These are phyloP conservation scores for Sinapis alba DNA, from an alignment of 441 rosid genomes.

Conservation along the genomic window DNA sequence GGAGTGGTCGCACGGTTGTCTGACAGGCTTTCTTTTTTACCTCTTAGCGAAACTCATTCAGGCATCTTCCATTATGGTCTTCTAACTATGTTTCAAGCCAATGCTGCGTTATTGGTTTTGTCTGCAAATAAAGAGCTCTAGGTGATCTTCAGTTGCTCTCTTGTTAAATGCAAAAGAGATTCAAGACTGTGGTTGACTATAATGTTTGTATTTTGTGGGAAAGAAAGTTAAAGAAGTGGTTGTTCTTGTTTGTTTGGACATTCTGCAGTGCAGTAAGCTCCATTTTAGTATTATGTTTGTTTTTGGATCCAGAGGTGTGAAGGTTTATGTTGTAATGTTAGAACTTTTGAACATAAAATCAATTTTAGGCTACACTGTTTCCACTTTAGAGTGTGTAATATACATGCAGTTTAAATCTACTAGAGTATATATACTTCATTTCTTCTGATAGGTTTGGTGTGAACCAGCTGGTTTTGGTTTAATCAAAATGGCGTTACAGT, in stretches of 20 bases:
- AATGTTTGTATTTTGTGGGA: no score
- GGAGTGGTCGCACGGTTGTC: neutral
- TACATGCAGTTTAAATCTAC: neutral
- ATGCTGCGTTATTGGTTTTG: no score
- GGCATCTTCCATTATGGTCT: no score
- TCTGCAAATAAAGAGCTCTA: no score
- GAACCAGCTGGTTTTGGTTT: no score
- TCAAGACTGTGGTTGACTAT: no score
- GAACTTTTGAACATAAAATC: neutral
- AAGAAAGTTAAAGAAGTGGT: no score
- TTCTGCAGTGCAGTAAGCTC: neutral
- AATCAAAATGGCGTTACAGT: constrained; percentile 34
- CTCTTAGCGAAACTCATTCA: no score
- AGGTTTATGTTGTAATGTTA: neutral
- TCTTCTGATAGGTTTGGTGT: neutral
- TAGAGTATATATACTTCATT: neutral
- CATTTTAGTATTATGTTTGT: neutral
- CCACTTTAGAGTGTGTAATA: neutral
- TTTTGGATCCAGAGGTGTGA: no score
- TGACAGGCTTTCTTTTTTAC: neutral
- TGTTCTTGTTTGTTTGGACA: neutral
- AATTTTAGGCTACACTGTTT: neutral
- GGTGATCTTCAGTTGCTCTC: no score
- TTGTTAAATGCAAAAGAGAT: no score
- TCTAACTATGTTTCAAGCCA: no score